Percentiles rank a stretch among this genome's conserved stretches.
These are phyloP conservation scores for Chalaropsis thielavioides DNA, from an alignment of 2,329 filamentous ascomycete species.

Conservation along the genomic window DNA sequence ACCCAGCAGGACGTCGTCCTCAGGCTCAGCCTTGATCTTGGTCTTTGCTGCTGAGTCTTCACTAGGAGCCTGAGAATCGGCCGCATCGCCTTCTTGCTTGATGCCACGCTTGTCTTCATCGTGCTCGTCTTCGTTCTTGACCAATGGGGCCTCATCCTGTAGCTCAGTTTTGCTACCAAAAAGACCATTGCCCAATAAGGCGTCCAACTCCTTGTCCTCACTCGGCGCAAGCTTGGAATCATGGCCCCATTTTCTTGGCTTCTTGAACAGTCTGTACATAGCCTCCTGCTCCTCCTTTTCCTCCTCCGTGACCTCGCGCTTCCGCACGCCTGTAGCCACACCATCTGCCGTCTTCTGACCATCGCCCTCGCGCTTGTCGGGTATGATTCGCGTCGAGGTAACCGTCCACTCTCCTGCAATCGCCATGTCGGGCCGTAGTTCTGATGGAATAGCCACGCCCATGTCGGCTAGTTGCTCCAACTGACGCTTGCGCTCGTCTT, in stretches of 20 bases:
- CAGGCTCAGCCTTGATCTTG: slow-evolving; percentile 20
- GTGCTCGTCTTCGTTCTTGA: not conserved
- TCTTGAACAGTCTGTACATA: slow-evolving; percentile 45
- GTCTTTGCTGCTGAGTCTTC: slow-evolving; percentile 16
- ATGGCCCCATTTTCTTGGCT: slow-evolving; percentile 39
- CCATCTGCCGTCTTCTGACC: slow-evolving; percentile 29
- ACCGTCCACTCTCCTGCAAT: slow-evolving; percentile 81
- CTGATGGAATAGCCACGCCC: slow-evolving; percentile 71
- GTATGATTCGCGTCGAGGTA: slow-evolving; percentile 46
- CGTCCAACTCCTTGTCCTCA: slow-evolving; percentile 46
- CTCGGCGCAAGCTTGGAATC: slow-evolving; percentile 35
- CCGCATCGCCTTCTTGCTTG: not conserved
- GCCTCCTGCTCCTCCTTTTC: slow-evolving; percentile 47
- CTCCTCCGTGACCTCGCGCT: slow-evolving; percentile 46
- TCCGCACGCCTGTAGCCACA: slow-evolving; percentile 43
- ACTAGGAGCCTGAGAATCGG: not conserved
- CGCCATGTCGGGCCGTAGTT: slow-evolving; percentile 65
- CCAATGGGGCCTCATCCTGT: not conserved
- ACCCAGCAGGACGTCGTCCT: slow-evolving; percentile 21
- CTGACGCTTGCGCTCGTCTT: slow-evolving; percentile 64
- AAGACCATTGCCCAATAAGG: slow-evolving; percentile 34
- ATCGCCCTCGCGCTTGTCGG: slow-evolving; percentile 27
- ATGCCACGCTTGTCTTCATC: not conserved
- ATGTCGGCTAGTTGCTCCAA: slow-evolving; percentile 76
- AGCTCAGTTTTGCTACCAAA: slow-evolving; percentile 11